Evolutionary conservation across 2,329 filamentous ascomycete genomes (phyloP).

Genomic region (Escovopsis weberi): DNA sequence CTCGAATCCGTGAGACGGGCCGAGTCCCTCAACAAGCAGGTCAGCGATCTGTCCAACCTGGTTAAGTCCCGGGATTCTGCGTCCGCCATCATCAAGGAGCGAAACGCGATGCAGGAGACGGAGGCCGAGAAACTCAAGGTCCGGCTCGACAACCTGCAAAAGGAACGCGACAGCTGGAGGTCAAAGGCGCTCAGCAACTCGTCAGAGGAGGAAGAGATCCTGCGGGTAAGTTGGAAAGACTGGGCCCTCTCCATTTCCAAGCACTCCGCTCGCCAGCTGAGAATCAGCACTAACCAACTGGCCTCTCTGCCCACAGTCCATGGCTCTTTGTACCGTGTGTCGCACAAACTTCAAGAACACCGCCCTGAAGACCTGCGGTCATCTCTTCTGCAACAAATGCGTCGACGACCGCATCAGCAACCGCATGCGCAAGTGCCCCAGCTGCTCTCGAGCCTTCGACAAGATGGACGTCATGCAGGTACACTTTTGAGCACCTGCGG

Average conservation of each 20-base stretch:
- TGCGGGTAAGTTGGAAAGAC: slow-evolving; percentile 51
- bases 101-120: slow-evolving; percentile 48
- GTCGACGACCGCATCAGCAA: slow-evolving; percentile 81
- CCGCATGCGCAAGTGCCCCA: slow-evolving; percentile 87
- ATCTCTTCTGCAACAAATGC: slow-evolving; percentile 84
- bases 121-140: slow-evolving; percentile 71
- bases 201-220: slow-evolving; percentile 68
- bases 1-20: slow-evolving; percentile 54
- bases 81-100: slow-evolving; percentile 35
- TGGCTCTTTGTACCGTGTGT: slow-evolving; percentile 71
- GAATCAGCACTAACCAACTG: slow-evolving; percentile 10
- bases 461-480: slow-evolving; percentile 75
- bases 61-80: slow-evolving; percentile 62
- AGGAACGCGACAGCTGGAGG: slow-evolving; percentile 77
- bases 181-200: slow-evolving; percentile 68
- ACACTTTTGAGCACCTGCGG: slow-evolving; percentile 26
- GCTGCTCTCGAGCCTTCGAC: slow-evolving; percentile 84
- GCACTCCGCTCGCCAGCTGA: not conserved
- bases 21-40: slow-evolving; percentile 61
- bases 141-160: slow-evolving; percentile 62
- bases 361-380: slow-evolving; percentile 82
- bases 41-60: slow-evolving; percentile 59
- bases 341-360: slow-evolving; percentile 90
- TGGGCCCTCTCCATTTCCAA: not conserved
- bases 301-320: slow-evolving; percentile 15